Base-by-base conservation (phyloP, 75 land plant genomes). In the Selaginella moellendorffii region DNA sequence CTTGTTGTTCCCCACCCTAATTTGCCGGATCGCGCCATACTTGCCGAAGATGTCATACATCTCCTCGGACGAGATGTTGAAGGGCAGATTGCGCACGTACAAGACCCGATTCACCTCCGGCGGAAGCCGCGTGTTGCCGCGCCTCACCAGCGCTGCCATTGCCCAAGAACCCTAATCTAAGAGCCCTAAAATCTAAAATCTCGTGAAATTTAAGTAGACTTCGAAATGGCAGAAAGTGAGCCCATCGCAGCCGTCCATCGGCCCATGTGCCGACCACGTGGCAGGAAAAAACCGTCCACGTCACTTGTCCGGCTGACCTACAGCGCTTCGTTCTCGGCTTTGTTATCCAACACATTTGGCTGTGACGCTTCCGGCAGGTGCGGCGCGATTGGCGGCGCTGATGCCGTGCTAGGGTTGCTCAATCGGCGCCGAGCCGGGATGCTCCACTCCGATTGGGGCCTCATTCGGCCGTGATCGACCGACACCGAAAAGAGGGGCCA, bases 11-110 rank as follows among this genome's bases (percentile, higher is more conserved):
- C 97, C 97, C 30, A 90, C 72, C 2, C 97, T 83, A 60, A 90
- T 90, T 77, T 90, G 97, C 10, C 92, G 71, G 30, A 90, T 90
- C 1, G 97, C 97, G 2, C 97, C 97, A 77, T 90, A 90, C 73
- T 90, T 90, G 61, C 97, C 97, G 70, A 90, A 90, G 69, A 90
- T 90, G 53, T 90, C 97, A 73, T 90, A 90, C 97, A 90, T 90
- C 79, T 90, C 97, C 79, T 90, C 97, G 56, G 85, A 82, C 0
- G 97, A 77, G 72, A 90, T 90, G 81, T 87, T 84, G 85, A 90
- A 90, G 9, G 97, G 97, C 23, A 90, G 74, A 71, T 90, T 90
- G 23, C 97, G 76, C 21, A 90, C 93, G 77, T 87, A 90, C 24
- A 90, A 81, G 17, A 90, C 92, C 2, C 97, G 68, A 71, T 90